Evolutionary conservation across 768 basidiomycete species (phyloP).

Genomic region (Lentinula edodes): DNA sequence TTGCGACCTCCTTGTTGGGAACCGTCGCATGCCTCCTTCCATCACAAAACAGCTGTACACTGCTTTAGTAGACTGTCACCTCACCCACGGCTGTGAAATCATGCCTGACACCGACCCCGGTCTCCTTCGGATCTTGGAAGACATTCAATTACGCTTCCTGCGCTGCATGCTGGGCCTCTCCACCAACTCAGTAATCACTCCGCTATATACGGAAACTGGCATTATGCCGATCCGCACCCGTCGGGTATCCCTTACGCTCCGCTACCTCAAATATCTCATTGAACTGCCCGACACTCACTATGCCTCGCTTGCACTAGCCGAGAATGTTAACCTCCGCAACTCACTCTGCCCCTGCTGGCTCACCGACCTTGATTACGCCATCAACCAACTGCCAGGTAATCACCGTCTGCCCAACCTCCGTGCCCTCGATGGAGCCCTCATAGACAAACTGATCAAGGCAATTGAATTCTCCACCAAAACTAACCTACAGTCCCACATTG

Average conservation of each 20-base stretch:
- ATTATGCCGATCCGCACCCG: background rate
- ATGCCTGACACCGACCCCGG: background rate
- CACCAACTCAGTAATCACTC: background rate
- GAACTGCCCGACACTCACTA: background rate
- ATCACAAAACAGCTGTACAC: too few relatives aligned
- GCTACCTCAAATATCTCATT: background rate
- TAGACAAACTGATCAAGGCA: too few relatives aligned
- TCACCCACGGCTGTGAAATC: background rate
- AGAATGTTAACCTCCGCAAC: too few relatives aligned
- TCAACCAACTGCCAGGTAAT: too few relatives aligned
- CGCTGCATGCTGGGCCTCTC: background rate
- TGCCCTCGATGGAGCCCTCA: too few relatives aligned
- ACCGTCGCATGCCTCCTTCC: too few relatives aligned
- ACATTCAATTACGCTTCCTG: background rate
- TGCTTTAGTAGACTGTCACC: too few relatives aligned
- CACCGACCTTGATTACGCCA: too few relatives aligned
- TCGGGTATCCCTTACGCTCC: background rate
- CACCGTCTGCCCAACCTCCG: too few relatives aligned
- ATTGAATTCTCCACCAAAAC: too few relatives aligned
- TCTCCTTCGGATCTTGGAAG: background rate
- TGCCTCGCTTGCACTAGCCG: background rate
- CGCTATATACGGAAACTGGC: slow-evolving; percentile 6
- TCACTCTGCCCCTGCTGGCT: too few relatives aligned
- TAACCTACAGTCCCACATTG: too few relatives aligned
- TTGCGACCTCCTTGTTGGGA: background rate